Evolutionary conservation across 306 rosid species (phyloP).

Genomic region (Pueraria montana): DNA sequence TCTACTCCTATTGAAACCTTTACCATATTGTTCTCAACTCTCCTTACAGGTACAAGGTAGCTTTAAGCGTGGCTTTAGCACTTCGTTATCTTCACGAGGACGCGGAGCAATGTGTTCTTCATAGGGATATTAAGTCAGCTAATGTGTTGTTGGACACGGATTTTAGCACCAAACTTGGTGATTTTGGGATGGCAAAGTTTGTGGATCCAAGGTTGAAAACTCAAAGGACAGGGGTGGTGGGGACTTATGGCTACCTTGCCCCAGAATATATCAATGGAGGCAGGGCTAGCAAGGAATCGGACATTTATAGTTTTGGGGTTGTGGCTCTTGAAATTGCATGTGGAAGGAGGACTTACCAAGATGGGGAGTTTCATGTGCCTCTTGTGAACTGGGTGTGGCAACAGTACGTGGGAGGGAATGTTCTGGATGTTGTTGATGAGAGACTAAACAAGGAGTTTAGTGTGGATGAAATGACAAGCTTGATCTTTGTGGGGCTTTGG

Average conservation of each 20-base stretch:
- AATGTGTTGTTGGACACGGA: slow-evolving; percentile 56
- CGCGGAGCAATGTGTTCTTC: slow-evolving; percentile 56
- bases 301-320: slow-evolving; percentile 66
- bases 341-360: slow-evolving; percentile 51
- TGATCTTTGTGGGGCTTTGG: slow-evolving; percentile 35
- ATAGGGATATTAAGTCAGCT: slow-evolving; percentile 62
- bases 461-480: slow-evolving; percentile 36
- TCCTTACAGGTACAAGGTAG: slow-evolving; percentile 40
- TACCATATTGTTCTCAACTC: background rate
- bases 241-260: slow-evolving; percentile 57
- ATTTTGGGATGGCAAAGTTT: slow-evolving; percentile 62
- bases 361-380: slow-evolving; percentile 42
- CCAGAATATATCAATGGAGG: slow-evolving; percentile 52
- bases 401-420: slow-evolving; percentile 40
- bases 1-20: too few species aligned
- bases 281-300: slow-evolving; percentile 7
- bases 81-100: slow-evolving; percentile 66
- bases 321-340: slow-evolving; percentile 67
- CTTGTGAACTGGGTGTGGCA: slow-evolving; percentile 40
- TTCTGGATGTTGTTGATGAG: slow-evolving; percentile 47
- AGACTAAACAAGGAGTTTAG: slow-evolving; percentile 23
- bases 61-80: slow-evolving; percentile 52
- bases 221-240: slow-evolving; percentile 48
- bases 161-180: slow-evolving; percentile 59
- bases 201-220: slow-evolving; percentile 51